Base-by-base conservation (phyloP, 192 early-diverging fungal genomes). In the Mortierella antarctica region DNA sequence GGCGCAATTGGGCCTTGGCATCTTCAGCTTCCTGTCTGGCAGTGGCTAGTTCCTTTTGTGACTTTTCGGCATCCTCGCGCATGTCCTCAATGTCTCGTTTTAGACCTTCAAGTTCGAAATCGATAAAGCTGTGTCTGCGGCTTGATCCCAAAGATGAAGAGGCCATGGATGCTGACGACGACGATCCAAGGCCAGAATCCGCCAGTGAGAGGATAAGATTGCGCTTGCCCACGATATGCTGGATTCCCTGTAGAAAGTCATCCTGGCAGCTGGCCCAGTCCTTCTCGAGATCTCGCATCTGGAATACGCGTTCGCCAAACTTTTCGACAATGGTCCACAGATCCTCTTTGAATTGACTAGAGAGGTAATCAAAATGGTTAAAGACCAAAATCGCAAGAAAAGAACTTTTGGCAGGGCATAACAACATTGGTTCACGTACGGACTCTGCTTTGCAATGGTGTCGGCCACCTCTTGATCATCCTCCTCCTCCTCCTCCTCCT, bases 281-380 rank as follows among this genome's bases (percentile, higher is more conserved):
- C 54, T 84, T 69, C 55, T 81, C 69, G 12, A 81, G 53, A 47
- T 84, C 66, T 6, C 69, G 64, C 55, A 81, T 73, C 56, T 59
- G 67, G 15, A 71, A 75, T 21, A 84, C 65, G 39, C 68, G 72
- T 17, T 84, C 83, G 11, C 84, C 69, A 82, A 89, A 88, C 20
- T 78, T 70, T 47, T 78, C 73, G 5, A 87, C 68, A 15, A 89
- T 79, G 13, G 84, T 85, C 87, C 86, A 89, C 5, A 85, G 67
- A 77, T 89, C 86, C 31, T 81, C 70, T 17, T 73, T 76, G 67
- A 83, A 73, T 54, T 71, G 73, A 11, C 83, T 84, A 71, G 55
- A 55, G 41, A 7, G 21, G 46, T 8, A 31, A 4, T 45, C n/a
- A 6, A 60, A n/a, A 46, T 50, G 6, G 20, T 21, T 56, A 13